A percentile compares a stretch with the other conserved stretches of the same genome.
Conservation (phyloP, 805 yeast species). For the Pichia paraexigua region DNA sequence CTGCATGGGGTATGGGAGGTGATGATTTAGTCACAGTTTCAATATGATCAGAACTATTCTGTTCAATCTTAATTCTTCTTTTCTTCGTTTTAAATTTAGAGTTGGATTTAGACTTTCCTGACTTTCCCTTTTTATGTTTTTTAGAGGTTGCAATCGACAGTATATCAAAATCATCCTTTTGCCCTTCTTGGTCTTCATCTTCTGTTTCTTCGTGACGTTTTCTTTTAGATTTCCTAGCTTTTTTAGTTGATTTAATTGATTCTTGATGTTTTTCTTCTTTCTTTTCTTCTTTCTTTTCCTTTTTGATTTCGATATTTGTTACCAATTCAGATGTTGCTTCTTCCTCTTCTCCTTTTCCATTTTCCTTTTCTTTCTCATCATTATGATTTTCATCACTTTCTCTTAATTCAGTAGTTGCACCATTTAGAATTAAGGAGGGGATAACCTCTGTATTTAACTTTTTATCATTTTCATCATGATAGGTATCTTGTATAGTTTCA, state of each 20-base stretch:
- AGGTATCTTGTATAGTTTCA: background rate
- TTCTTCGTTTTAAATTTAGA: background rate
- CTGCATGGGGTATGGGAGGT: background rate
- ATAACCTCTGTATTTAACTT: background rate
- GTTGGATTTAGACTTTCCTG: background rate
- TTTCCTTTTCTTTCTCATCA: background rate
- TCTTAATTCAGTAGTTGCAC: too few relatives aligned
- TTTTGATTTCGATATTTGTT: background rate
- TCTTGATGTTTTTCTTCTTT: background rate
- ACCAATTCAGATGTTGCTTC: background rate
- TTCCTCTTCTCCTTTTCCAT: background rate
- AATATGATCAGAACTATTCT: background rate
- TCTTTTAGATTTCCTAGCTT: background rate
- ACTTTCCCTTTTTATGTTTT: background rate
- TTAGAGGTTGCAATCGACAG: background rate
- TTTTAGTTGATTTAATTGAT: background rate
- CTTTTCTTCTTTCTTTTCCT: background rate
- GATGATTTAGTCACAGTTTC: background rate
- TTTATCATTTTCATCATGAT: background rate
- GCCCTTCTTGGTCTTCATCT: background rate
- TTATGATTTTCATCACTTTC: background rate
- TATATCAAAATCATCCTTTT: background rate
- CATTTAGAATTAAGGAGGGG: background rate
- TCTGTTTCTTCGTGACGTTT: background rate
- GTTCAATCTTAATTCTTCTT: background rate